Percentiles rank a stretch among this genome's conserved stretches.
phyloP scores from a whole-genome alignment of 371 early-diverging fungal genomes.

The Basidiobolus meristosporus region DNA sequence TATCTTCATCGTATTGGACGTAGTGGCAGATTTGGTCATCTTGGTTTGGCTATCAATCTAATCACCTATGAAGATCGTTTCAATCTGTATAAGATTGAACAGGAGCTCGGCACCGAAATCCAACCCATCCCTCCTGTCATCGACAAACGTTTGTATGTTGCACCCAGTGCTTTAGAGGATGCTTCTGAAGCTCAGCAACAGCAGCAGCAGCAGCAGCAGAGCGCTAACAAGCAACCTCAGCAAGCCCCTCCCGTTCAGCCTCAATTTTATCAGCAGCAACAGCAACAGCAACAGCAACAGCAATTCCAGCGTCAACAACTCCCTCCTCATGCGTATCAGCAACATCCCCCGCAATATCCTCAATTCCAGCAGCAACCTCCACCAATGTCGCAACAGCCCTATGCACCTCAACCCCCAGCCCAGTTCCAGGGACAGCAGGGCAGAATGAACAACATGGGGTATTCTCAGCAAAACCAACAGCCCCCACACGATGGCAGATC shows the following conservation, averaged over 20 bases:
- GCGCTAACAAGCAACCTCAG: constrained; percentile 3
- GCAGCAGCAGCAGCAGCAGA: constrained; percentile 13
- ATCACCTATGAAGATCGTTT: constrained; percentile 92
- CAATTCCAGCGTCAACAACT: constrained; percentile 12
- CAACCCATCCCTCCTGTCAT: constrained; percentile 88
- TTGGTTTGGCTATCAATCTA: constrained; percentile 93
- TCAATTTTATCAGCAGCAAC: constrained; percentile 8
- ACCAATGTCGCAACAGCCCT: no score
- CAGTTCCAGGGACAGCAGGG: neutral
- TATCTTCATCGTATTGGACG: constrained; percentile 98
- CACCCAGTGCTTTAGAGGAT: constrained; percentile 32
- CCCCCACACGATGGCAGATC: neutral
- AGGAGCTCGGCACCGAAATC: constrained; percentile 93
- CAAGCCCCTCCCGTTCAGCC: neutral
- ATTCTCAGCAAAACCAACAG: neutral
- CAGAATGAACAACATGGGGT: no score
- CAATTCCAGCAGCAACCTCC: constrained; percentile 3
- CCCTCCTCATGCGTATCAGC: constrained; percentile 1
- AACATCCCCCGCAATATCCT: neutral
- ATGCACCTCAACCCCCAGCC: neutral
- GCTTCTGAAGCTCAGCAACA: constrained; percentile 20
- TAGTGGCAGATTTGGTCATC: constrained; percentile 92
- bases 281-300: constrained; percentile 12
- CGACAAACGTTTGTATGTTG: constrained; percentile 76
- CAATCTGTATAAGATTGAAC: constrained; percentile 90